phyloP scores from a whole-genome alignment of 1,284 basidiomycete species.

The Ustilago trichophora region DNA sequence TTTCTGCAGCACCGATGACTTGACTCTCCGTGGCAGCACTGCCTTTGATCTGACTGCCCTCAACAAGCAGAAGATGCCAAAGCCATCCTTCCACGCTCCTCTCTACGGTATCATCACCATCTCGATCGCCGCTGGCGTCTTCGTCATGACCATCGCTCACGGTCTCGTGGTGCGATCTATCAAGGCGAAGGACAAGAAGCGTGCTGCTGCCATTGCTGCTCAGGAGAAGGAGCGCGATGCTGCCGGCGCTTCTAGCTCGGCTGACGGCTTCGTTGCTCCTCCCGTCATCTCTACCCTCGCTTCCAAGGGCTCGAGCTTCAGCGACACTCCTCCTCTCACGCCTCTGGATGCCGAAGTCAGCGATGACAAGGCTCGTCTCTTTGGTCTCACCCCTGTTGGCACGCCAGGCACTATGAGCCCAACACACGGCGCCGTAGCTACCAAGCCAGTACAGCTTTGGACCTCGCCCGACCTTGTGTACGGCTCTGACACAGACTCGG shows the following conservation, averaged over 20 bases:
- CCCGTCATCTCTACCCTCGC: slow-evolving; percentile 7
- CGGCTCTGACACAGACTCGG: slow-evolving; percentile 37
- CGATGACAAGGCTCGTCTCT: slow-evolving; percentile 30
- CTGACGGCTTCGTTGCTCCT: slow-evolving; percentile 4
- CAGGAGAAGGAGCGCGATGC: slow-evolving; percentile 19
- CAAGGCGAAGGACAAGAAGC: slow-evolving; percentile 45
- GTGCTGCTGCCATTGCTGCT: slow-evolving; percentile 29
- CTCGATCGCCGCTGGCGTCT: slow-evolving; percentile 43
- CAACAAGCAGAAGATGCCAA: slow-evolving; percentile 15
- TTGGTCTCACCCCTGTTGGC: slow-evolving; percentile 5
- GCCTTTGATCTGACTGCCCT: slow-evolving; percentile 39
- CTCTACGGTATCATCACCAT: slow-evolving; percentile 41
- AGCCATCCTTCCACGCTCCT: slow-evolving; percentile 23
- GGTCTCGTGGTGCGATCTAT: slow-evolving; percentile 44
- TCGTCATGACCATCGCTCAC: slow-evolving; percentile 51
- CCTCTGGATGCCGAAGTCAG: slow-evolving; percentile 22
- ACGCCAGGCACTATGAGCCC: slow-evolving; percentile 27
- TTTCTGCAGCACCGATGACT: slow-evolving; percentile 56
- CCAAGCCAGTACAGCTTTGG: slow-evolving; percentile 35
- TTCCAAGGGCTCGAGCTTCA: background rate
- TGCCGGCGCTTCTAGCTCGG: too few species aligned
- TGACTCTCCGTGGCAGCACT: slow-evolving; percentile 51
- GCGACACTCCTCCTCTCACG: slow-evolving; percentile 7
- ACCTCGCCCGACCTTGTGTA: slow-evolving; percentile 44
- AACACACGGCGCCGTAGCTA: background rate